phyloP scores from a whole-genome alignment of 2,329 filamentous ascomycete species.

The Chaetomium sp. region DNA sequence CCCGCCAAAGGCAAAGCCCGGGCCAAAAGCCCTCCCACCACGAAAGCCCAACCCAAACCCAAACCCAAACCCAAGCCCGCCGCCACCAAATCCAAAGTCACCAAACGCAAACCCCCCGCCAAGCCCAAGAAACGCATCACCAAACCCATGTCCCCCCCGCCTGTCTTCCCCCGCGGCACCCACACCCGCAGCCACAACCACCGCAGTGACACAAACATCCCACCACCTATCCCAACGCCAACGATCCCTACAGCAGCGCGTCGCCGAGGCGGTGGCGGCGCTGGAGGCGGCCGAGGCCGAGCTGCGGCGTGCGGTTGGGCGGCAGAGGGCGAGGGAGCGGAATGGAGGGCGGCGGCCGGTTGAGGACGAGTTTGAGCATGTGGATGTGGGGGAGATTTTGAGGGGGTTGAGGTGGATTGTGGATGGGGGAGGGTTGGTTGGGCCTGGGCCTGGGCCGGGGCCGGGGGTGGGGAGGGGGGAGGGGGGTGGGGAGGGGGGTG shows the following conservation, averaged over 20 bases:
- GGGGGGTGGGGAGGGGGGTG: neutral
- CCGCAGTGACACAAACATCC: neutral
- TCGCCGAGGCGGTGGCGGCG: neutral
- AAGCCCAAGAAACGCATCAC: too few species aligned
- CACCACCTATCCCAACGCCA: neutral
- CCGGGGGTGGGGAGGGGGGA: neutral
- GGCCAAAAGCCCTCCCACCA: neutral
- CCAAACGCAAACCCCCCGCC: too few species aligned
- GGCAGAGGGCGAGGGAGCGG: neutral
- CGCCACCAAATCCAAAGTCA: neutral
- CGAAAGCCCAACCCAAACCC: neutral
- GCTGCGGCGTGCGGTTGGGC: neutral
- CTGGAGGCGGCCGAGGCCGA: neutral
- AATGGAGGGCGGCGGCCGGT: neutral
- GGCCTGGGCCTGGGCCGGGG: neutral
- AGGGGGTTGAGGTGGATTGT: neutral
- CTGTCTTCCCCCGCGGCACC: neutral
- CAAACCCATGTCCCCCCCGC: neutral
- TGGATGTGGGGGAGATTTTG: neutral
- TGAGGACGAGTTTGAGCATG: neutral
- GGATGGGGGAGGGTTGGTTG: neutral
- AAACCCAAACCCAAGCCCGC: neutral
- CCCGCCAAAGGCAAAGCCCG: too few species aligned
- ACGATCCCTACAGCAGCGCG: neutral
- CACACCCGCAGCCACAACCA: too few species aligned